Conservation (phyloP, 495 filamentous ascomycete species). For the Pyronema omphalodes region DNA sequence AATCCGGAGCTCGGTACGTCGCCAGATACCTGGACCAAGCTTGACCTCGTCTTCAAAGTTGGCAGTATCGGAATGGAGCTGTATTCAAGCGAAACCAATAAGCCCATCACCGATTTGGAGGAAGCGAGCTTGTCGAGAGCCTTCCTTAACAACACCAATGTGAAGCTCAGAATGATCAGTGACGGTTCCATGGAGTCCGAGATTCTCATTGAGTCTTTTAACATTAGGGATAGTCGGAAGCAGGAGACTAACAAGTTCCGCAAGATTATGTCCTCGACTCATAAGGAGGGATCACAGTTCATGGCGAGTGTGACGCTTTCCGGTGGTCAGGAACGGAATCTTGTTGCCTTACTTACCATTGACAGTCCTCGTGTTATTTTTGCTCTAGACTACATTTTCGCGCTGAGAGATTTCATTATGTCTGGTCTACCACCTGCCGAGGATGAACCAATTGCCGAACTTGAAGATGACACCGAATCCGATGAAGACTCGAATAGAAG, state of each 20-base stretch:
- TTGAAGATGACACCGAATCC: constrained; percentile 19
- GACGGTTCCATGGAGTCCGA: constrained; percentile 88
- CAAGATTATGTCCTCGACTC: constrained; percentile 94
- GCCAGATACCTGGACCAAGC: constrained; percentile 67
- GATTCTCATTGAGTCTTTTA: constrained; percentile 82
- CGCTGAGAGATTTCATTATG: constrained; percentile 61
- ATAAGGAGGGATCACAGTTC: constrained; percentile 84
- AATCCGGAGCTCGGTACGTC: constrained; percentile 44
- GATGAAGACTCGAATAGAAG: neutral
- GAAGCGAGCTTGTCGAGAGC: constrained; percentile 78
- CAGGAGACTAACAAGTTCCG: constrained; percentile 84
- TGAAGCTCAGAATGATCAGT: constrained; percentile 88
- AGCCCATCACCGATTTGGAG: constrained; percentile 59
- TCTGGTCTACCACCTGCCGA: constrained; percentile 5
- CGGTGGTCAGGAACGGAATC: constrained; percentile 58
- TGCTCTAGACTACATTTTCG: constrained; percentile 84
- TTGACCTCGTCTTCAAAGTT: constrained; percentile 84
- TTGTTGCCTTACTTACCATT: constrained; percentile 84
- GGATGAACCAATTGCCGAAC: neutral
- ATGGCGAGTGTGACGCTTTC: constrained; percentile 95
- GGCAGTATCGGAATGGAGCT: constrained; percentile 75
- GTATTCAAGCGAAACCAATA: constrained; percentile 52
- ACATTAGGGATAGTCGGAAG: constrained; percentile 73
- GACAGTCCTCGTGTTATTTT: constrained; percentile 92
- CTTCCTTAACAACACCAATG: constrained; percentile 72